phyloP scores from a whole-genome alignment of 1,284 basidiomycete genomes.

The Heterobasidion irregulare region DNA sequence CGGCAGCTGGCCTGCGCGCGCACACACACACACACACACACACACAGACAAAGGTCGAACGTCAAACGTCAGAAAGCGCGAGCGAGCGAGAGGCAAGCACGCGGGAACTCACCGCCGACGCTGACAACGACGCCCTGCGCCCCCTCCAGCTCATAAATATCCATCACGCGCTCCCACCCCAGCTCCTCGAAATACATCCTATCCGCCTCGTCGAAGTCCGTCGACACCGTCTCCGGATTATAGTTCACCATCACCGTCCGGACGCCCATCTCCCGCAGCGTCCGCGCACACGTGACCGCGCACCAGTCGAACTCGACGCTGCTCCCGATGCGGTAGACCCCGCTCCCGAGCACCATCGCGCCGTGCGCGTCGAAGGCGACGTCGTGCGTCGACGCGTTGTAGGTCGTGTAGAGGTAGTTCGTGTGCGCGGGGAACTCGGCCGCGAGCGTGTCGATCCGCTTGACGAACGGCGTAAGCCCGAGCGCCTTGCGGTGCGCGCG shows the following conservation, averaged over 20 bases:
- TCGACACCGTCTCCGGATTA: conserved; percentile 99
- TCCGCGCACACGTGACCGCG: conserved; percentile 94
- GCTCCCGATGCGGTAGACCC: conserved; percentile 97
- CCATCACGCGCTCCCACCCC: conserved; percentile 98
- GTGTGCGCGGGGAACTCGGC: conserved; percentile 99
- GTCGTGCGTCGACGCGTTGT: conserved; percentile 96
- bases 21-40: conserved; percentile 5
- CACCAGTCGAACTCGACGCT: conserved; percentile 99
- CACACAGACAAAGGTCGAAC: too few species aligned
- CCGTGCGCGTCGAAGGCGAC: conserved; percentile 95
- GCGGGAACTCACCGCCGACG: conserved; percentile 70
- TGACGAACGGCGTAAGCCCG: conserved; percentile 93
- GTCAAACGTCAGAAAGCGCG: too few species aligned
- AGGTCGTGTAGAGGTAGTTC: conserved; percentile 99
- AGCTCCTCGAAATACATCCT: conserved; percentile 98
- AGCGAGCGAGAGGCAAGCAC: background rate
- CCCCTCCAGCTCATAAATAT: conserved; percentile 96
- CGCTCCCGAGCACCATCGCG: conserved; percentile 98
- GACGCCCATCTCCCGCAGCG: conserved; percentile 86
- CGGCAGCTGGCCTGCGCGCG: conserved; percentile 72
- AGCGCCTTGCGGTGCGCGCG: conserved; percentile 83
- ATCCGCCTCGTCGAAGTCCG: conserved; percentile 99
- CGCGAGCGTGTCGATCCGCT: conserved; percentile 98
- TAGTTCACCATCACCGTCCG: conserved; percentile 99
- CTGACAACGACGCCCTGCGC: conserved; percentile 93